phyloP scores from a whole-genome alignment of 2,329 filamentous ascomycete species.

The Fusarium duplospermum region DNA sequence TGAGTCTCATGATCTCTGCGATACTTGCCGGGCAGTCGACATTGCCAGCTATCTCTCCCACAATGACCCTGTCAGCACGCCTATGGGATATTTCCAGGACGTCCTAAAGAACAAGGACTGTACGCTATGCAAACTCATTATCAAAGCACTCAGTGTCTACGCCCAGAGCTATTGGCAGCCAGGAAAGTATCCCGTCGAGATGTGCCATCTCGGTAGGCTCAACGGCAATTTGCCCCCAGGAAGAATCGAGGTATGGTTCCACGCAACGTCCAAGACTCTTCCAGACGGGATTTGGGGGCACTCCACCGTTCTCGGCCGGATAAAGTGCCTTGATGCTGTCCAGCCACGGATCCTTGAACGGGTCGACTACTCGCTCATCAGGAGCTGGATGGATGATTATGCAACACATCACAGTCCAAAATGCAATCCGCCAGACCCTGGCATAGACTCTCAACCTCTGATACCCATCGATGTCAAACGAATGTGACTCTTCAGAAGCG shows the following conservation, averaged over 20 bases:
- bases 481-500: not conserved
- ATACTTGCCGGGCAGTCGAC: not conserved
- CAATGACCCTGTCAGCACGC: not conserved
- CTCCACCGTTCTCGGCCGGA: not conserved
- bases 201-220: not conserved
- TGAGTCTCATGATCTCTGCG: not conserved
- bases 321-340: not conserved
- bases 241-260: not conserved
- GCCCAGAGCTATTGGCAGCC: not conserved
- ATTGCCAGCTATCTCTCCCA: not conserved
- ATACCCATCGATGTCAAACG: not conserved
- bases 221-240: not conserved
- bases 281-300: not conserved
- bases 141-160: not conserved
- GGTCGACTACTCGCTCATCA: not conserved
- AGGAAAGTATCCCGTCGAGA: not conserved
- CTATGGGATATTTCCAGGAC: not conserved
- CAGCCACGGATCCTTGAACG: not conserved
- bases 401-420: not conserved
- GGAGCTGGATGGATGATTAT: not conserved
- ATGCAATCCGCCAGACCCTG: not conserved
- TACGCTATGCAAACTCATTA: not conserved
- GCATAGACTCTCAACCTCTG: not conserved
- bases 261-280: not conserved
- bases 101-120: not conserved